Conservation (phyloP, 257 asterid genomes). For the Euphrasia confusa region DNA sequence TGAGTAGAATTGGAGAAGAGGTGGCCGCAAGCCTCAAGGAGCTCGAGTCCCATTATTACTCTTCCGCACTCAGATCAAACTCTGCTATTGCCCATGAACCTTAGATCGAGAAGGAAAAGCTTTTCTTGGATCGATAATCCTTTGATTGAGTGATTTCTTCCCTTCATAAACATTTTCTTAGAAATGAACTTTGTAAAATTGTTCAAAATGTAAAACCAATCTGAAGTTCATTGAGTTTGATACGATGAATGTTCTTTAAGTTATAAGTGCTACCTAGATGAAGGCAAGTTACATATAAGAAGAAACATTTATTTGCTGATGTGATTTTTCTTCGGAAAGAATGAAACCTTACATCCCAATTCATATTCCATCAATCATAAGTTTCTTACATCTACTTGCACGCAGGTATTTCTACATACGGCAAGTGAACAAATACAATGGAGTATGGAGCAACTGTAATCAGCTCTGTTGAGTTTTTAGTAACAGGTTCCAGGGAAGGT, state of each 20-base stretch:
- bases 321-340: not conserved
- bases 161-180: not conserved
- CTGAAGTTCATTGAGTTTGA: no score
- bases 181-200: not conserved
- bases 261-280: no score
- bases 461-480: conserved; percentile 47
- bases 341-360: not conserved
- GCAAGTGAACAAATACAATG: conserved; percentile 70
- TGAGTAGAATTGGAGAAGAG: conserved; percentile 66
- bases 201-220: no score
- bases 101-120: not conserved
- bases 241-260: no score
- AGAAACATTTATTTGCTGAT: not conserved
- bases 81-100: conserved; percentile 1
- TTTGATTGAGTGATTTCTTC: not conserved
- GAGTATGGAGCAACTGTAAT: conserved; percentile 60
- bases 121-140: not conserved
- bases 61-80: conserved; percentile 46
- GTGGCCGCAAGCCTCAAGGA: conserved; percentile 66
- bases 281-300: not conserved
- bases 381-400: conserved; percentile 33
- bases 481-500: conserved; percentile 48
- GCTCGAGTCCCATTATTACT: conserved; percentile 63
- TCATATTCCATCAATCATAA: not conserved
- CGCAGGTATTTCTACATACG: conserved; percentile 49